phyloP scores from a whole-genome alignment of 148 eudicot genomes.

The Beta vulgaris region DNA sequence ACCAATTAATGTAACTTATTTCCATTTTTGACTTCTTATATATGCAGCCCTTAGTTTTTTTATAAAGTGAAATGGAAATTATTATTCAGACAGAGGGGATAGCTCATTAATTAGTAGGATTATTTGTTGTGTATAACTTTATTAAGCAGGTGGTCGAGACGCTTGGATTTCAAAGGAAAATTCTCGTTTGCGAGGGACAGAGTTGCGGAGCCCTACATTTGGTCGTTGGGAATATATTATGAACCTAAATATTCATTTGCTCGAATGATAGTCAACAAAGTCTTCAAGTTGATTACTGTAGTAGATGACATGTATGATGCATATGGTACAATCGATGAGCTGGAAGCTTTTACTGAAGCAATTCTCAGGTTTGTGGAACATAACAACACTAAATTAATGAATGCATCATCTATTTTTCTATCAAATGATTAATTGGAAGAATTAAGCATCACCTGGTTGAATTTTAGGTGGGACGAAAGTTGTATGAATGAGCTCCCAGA shows the following conservation, averaged over 20 bases:
- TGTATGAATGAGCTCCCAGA: conserved; percentile 35
- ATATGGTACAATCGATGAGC: conserved; percentile 34
- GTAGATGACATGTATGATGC: conserved; percentile 46
- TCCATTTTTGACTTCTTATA: too few species aligned
- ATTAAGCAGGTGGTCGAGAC: conserved; percentile 39
- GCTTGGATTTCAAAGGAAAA: not conserved
- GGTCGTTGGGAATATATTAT: conserved; percentile 26
- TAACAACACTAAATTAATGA: too few species aligned
- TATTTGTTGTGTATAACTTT: not conserved
- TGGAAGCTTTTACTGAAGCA: conserved; percentile 32
- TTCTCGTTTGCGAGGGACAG: conserved; percentile 36
- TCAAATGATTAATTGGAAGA: too few species aligned
- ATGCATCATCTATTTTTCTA: too few species aligned
- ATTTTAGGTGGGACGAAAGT: conserved; percentile 35
- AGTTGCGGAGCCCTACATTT: conserved; percentile 39
- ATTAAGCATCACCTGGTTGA: not conserved
- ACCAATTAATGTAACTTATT: too few species aligned
- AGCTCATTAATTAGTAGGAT: too few species aligned
- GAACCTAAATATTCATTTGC: conserved; percentile 39
- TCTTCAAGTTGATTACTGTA: conserved; percentile 12
- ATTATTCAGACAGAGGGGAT: too few species aligned
- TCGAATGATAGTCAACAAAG: conserved; percentile 20
- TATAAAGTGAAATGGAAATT: too few species aligned
- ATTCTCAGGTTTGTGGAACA: conserved; percentile 35
- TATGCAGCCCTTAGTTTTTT: too few species aligned